Evolutionary conservation across 257 asterid species (phyloP), one percentile per base, ranked within the genome.

Genomic region (Galeopsis tetrahit): DNA sequence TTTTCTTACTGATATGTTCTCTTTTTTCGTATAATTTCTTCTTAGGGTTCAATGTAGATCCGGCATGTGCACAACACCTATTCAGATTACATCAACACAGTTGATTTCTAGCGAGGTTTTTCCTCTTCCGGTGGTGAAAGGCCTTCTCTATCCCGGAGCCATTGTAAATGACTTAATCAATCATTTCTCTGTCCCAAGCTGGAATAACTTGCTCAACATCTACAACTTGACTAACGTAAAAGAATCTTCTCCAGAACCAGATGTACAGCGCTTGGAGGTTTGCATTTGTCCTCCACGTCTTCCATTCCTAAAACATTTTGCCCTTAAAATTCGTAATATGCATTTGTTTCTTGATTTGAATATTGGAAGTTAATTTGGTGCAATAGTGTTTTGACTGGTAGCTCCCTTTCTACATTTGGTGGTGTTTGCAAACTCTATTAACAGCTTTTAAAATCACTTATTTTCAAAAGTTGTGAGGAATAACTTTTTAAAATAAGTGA

Each of bases 121-220:
- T 75, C 99, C 98, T 44, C 87, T 88, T 78, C 82, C 94, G 2
- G 90, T 90, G 13, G 90, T 95, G 73, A 95, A 95, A 83, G 88
- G 81, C 78, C 89, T 92, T 61, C 99, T 95, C 72, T 95, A 87
- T 79, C 98, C 98, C 0, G 99, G 99, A 68, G 98, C 99, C 38
- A 4, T 88, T 38, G 82, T 79, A 56, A 81, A 86, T 64, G 88
- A 88, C 56, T 82, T 92, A 61, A 6, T 84, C 69, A 87, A 15
- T 46, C 64, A 77, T 77, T 66, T 71, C 83, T 80, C 85, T 32
- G 75, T 95, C 61, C 99, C 98, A 43, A 86, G 89, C 49, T 95
- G 99, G 98, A 80, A 78, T 68, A 75, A 82, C 81, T 85, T 95
- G 73, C 82, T 88, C 63, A 64, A 40, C 79, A 68, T 86, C 44